These are phyloP conservation scores for Rhizoclosmatium hyalinum DNA, from an alignment of 371 early-diverging fungal genomes.

Conservation along the genomic window DNA sequence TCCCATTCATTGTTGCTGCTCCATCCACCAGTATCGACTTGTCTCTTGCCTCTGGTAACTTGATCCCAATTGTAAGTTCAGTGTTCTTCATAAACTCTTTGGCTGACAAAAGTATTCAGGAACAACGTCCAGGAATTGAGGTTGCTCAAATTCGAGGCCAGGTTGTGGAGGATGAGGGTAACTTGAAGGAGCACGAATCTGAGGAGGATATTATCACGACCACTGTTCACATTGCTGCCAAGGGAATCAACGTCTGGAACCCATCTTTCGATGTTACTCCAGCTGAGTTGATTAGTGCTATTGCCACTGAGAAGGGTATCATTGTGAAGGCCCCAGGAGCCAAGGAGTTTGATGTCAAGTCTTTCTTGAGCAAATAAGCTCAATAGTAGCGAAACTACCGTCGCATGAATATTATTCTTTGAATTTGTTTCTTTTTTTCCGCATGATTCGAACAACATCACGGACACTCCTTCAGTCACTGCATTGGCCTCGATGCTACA, in stretches of 20 bases:
- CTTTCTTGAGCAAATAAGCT: conserved; percentile 7
- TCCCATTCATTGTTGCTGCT: conserved; percentile 93
- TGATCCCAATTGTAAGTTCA: conserved; percentile 70
- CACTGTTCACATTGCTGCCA: conserved; percentile 82
- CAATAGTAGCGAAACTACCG: not conserved
- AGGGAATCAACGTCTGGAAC: conserved; percentile 90
- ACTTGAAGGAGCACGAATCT: conserved; percentile 43
- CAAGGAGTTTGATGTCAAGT: conserved; percentile 39
- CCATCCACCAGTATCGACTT: conserved; percentile 93
- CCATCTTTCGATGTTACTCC: conserved; percentile 95
- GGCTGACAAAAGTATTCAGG: conserved; percentile 40
- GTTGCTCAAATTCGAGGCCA: conserved; percentile 76
- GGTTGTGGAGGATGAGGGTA: conserved; percentile 48
- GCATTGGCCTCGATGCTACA: conserved; percentile 4
- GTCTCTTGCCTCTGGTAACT: conserved; percentile 67
- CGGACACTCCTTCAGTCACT: not conserved
- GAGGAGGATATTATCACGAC: conserved; percentile 40
- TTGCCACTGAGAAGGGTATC: conserved; percentile 94
- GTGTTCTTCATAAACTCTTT: not conserved
- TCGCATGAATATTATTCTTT: not conserved
- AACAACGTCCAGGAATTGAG: conserved; percentile 82
- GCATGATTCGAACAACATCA: not conserved
- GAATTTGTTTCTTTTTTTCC: conserved; percentile 5
- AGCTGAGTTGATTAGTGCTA: conserved; percentile 81
- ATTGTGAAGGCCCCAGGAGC: conserved; percentile 62